Conservation (phyloP, 305 asterid genomes). For the Fraxinus albicans region DNA sequence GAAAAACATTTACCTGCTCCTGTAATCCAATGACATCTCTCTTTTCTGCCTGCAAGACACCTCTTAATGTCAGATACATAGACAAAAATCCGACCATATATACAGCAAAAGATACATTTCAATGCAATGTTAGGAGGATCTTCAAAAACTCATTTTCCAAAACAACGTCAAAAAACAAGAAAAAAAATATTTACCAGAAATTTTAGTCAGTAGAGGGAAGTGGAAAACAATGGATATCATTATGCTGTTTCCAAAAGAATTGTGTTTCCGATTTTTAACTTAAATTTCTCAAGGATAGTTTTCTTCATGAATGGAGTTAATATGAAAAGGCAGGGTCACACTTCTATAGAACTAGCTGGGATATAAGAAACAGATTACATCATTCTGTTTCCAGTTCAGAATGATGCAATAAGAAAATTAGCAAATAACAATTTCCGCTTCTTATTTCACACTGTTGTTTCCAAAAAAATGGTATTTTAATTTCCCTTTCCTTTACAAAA, state of each 20-base stretch:
- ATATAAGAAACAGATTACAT: not conserved
- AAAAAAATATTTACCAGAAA: not conserved
- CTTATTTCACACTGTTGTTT: not conserved
- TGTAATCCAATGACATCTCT: constrained; percentile 81
- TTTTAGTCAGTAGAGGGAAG: not conserved
- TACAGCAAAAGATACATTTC: constrained; percentile 11
- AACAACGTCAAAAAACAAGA: not conserved
- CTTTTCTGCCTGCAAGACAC: constrained; percentile 74
- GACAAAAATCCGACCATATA: not conserved
- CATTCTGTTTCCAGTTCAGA: not conserved
- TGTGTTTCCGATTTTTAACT: not conserved
- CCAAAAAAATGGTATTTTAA: not conserved
- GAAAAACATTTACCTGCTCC: constrained; percentile 60
- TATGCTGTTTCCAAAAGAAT: not conserved
- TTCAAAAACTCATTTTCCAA: not conserved
- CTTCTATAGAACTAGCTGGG: not conserved
- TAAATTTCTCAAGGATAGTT: not conserved
- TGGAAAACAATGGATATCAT: not conserved
- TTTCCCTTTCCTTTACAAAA: not conserved
- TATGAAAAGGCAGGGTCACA: not conserved
- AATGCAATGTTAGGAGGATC: not conserved
- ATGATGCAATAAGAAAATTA: not conserved
- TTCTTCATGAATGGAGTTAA: not conserved
- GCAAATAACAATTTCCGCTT: not conserved
- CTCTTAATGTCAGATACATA: constrained; percentile 13